These are phyloP conservation scores for Paecilomyces sp. DNA, from an alignment of 2,329 filamentous ascomycete genomes.

Conservation along the genomic window DNA sequence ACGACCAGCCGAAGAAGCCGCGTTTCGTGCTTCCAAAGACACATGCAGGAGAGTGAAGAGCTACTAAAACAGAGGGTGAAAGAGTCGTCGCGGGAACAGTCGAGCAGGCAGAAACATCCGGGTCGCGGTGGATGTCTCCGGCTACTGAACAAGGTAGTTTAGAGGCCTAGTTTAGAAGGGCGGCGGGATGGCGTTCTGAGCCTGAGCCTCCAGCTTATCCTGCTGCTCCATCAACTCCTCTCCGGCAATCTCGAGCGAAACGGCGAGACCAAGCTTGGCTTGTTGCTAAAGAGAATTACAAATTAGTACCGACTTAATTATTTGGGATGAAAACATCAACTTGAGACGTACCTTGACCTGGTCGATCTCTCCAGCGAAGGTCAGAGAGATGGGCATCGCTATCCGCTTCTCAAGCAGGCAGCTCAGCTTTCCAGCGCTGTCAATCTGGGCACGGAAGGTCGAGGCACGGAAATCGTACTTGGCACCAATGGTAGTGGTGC, in stretches of 20 bases:
- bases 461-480: conserved; percentile 98
- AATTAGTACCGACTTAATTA: conserved; percentile 3
- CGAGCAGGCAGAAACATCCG: conserved; percentile 6
- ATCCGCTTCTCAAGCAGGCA: conserved; percentile 94
- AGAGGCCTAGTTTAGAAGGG: conserved; percentile 36
- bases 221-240: conserved; percentile 86
- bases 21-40: conserved; percentile 25
- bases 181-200: conserved; percentile 39
- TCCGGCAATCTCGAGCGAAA: conserved; percentile 78
- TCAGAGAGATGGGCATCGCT: conserved; percentile 83
- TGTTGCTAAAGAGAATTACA: conserved; percentile 58
- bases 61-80: conserved; percentile 38
- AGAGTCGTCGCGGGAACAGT: conserved; percentile 20
- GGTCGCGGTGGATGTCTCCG: background rate
- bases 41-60: conserved; percentile 29
- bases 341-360: conserved; percentile 72
- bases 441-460: conserved; percentile 91
- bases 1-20: conserved; percentile 22
- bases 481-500: conserved; percentile 81
- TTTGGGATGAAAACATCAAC: background rate
- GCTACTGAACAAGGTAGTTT: conserved; percentile 4
- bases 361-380: conserved; percentile 94
- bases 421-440: conserved; percentile 89
- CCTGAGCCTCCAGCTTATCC: conserved; percentile 42
- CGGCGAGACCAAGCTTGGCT: conserved; percentile 88